These are phyloP conservation scores for Umbelopsis ramanniana DNA, from an alignment of 192 early-diverging fungal genomes.

Conservation along the genomic window DNA sequence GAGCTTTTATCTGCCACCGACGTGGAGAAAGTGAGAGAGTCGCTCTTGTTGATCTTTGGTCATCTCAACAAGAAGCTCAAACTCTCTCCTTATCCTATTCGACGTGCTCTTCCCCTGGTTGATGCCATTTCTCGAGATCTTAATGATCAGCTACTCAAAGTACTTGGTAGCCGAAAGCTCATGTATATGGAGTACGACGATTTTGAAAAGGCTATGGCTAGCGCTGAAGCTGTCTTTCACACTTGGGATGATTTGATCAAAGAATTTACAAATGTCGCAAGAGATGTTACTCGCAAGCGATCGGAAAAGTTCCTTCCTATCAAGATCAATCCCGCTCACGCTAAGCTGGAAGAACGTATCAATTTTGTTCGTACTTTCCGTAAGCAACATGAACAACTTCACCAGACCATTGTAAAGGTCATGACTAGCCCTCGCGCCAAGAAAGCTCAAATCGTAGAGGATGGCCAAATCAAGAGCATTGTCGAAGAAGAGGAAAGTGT, in stretches of 20 bases:
- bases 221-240: slow-evolving; percentile 85
- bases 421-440: slow-evolving; percentile 66
- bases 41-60: slow-evolving; percentile 83
- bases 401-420: slow-evolving; percentile 93
- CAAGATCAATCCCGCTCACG: slow-evolving; percentile 92
- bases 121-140: slow-evolving; percentile 96
- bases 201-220: slow-evolving; percentile 85
- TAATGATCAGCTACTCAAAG: slow-evolving; percentile 88
- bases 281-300: slow-evolving; percentile 90
- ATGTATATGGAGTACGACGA: slow-evolving; percentile 94
- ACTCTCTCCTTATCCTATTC: slow-evolving; percentile 89
- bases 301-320: slow-evolving; percentile 94
- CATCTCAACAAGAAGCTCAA: slow-evolving; percentile 99
- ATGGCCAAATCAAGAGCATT: slow-evolving; percentile 36
- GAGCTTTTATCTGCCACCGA: slow-evolving; percentile 97
- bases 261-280: slow-evolving; percentile 93
- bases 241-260: slow-evolving; percentile 96
- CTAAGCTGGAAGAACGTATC: slow-evolving; percentile 92
- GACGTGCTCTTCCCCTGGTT: slow-evolving; percentile 89
- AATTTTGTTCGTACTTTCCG: slow-evolving; percentile 90
- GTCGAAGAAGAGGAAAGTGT: slow-evolving; percentile 55
- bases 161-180: slow-evolving; percentile 84
- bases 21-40: slow-evolving; percentile 77
- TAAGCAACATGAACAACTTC: slow-evolving; percentile 97
- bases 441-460: slow-evolving; percentile 42